phyloP scores from a whole-genome alignment of 495 filamentous ascomycete genomes.

The Tuber melanosporum region DNA sequence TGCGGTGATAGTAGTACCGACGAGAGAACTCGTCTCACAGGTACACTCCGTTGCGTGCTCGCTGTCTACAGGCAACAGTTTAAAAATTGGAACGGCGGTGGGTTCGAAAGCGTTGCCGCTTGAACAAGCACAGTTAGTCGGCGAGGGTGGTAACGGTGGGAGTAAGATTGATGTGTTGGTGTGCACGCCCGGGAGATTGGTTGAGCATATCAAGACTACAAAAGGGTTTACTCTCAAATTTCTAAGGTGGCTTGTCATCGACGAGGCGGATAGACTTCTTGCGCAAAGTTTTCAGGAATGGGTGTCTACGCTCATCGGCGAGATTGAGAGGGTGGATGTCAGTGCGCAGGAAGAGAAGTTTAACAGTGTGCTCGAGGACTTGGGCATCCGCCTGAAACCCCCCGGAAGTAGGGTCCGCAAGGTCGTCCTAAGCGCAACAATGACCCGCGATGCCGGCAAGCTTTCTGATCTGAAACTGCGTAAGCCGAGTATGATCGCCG shows the following conservation, averaged over 20 bases:
- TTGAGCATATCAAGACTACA: constrained; percentile 82
- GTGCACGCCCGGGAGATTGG: constrained; percentile 83
- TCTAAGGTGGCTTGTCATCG: constrained; percentile 80
- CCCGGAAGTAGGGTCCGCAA: constrained; percentile 33
- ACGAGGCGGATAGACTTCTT: constrained; percentile 88
- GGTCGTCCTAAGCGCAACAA: constrained; percentile 69
- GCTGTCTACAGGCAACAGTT: constrained; percentile 46
- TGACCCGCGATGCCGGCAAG: constrained; percentile 81
- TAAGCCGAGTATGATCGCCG: constrained; percentile 67
- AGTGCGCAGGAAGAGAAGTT: constrained; percentile 2
- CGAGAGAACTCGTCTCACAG: constrained; percentile 80
- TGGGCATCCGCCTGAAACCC: constrained; percentile 32
- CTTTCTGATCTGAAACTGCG: constrained; percentile 65
- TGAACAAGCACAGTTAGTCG: constrained; percentile 65
- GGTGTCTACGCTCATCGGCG: constrained; percentile 65
- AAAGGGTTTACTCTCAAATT: constrained; percentile 67
- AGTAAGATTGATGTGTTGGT: constrained; percentile 84
- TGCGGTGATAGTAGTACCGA: constrained; percentile 79
- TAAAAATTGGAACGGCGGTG: constrained; percentile 73
- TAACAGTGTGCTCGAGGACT: constrained; percentile 30
- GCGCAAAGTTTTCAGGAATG: constrained; percentile 91
- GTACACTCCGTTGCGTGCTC: constrained; percentile 55
- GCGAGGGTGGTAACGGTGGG: constrained; percentile 48
- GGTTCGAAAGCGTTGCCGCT: constrained; percentile 68
- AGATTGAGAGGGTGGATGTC: constrained; percentile 44